Evolutionary conservation across 2,329 filamentous ascomycete species (phyloP).

Genomic region (Paracoccidioides brasiliensis): DNA sequence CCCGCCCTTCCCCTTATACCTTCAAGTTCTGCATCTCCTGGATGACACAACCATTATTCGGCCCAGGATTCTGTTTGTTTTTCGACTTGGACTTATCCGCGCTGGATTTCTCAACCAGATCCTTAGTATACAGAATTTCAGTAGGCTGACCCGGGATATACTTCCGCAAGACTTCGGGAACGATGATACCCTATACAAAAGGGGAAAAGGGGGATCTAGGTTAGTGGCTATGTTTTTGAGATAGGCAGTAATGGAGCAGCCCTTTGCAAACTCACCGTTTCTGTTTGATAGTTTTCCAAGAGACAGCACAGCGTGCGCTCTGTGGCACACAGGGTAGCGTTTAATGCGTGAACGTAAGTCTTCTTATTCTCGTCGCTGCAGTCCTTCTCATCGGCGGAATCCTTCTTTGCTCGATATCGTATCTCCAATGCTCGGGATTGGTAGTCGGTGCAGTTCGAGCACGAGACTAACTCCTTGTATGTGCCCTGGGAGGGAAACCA

Average conservation of each 20-base stretch:
- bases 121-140: conserved; percentile 79
- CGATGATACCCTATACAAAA: conserved; percentile 50
- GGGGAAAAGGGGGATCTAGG: neutral
- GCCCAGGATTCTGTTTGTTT: conserved; percentile 17
- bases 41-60: conserved; percentile 22
- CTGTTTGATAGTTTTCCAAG: conserved; percentile 91
- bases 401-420: conserved; percentile 74
- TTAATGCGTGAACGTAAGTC: conserved; percentile 87
- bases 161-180: conserved; percentile 72
- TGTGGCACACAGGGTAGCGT: conserved; percentile 80
- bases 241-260: neutral
- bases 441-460: conserved; percentile 97
- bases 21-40: conserved; percentile 31
- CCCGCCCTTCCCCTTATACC: conserved; percentile 17
- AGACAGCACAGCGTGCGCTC: conserved; percentile 88
- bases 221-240: neutral
- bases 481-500: conserved; percentile 95
- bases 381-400: conserved; percentile 35
- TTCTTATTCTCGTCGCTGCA: conserved; percentile 54
- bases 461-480: conserved; percentile 96
- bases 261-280: conserved; percentile 45
- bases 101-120: conserved; percentile 63
- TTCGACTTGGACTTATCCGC: conserved; percentile 43
- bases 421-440: conserved; percentile 91
- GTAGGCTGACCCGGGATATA: conserved; percentile 83